Percentiles rank a stretch among this genome's conserved stretches.
phyloP scores from a whole-genome alignment of 2,329 filamentous ascomycete genomes.

The Ophiocordyceps camponoti-leonardi region DNA sequence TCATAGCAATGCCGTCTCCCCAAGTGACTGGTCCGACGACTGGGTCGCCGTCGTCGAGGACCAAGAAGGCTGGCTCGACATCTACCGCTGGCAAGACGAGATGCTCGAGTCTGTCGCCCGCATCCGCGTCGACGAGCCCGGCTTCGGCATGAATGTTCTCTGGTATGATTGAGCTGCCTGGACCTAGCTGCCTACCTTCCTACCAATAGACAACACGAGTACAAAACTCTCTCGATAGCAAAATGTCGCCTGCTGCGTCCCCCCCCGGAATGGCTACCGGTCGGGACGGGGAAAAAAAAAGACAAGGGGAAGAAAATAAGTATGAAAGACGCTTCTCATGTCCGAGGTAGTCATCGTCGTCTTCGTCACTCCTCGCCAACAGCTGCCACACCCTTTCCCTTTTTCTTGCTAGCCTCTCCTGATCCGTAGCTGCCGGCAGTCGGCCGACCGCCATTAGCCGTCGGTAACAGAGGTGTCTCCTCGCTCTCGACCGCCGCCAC shows the following conservation, averaged over 20 bases:
- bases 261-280: no score
- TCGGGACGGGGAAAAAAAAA: no score
- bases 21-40: slow-evolving; percentile 71
- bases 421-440: slow-evolving; percentile 3
- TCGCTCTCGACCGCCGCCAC: slow-evolving; percentile 2
- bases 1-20: slow-evolving; percentile 75
- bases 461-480: slow-evolving; percentile 4
- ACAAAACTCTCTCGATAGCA: no score
- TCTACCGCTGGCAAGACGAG: slow-evolving; percentile 76
- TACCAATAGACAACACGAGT: no score
- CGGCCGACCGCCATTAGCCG: slow-evolving; percentile 2
- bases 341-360: no score
- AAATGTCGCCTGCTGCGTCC: no score
- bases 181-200: no score
- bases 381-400: background rate
- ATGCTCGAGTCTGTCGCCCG: slow-evolving; percentile 62
- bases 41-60: slow-evolving; percentile 85
- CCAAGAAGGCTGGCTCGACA: slow-evolving; percentile 72
- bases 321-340: no score
- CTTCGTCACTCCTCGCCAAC: background rate
- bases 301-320: no score
- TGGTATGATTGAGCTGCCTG: slow-evolving; percentile 50
- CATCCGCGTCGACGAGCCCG: slow-evolving; percentile 65
- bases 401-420: slow-evolving; percentile 1
- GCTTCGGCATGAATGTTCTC: slow-evolving; percentile 92